Evolutionary conservation across 257 asterid genomes (phyloP), one percentile per base, ranked within the genome.

Genomic region (Perilla frutescens): DNA sequence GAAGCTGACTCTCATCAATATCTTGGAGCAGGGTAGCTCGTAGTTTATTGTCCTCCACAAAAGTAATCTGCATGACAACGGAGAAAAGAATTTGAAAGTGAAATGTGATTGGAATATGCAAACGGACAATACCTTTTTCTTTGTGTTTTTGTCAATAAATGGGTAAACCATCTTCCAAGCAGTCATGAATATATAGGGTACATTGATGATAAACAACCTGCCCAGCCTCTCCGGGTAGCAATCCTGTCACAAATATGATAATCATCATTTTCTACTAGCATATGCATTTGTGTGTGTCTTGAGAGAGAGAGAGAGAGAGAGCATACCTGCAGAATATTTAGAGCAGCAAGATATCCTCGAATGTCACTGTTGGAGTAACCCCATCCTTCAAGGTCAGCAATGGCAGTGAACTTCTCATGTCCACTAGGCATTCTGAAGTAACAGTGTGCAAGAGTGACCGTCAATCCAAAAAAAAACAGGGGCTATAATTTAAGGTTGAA

Each of bases 151-250:
- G 87, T 93, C 98, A 32, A 93, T 88, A 56, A 93, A 90, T 2
- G 96, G 97, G 84, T 89, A 87, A 73, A 93, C 79, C 81, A 83
- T 88, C 81, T 93, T 93, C 97, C 98, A 93, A 0, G 92, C 97
- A 6, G 90, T 87, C 97, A 87, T 91, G 84, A 91, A 90, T 67
- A 91, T 37, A 76, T 84, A 90, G 63, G 98, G 97, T 53, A 78
- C 96, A 59, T 91, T 91, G 74, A 90, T 82, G 48, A 90, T 80
- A 57, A 83, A 80, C 77, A 87, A 32, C 86, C 87, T 90, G 47
- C 96, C 95, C 56, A 93, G 92, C 87, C 98, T 87, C 89, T 93
- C 97, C 0, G 98, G 98, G 78, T 87, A 93, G 87, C 81, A 90
- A 69, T 93, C 97, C 98, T 90, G 47, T 39, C 51, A n/a, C 60